Percentiles rank a stretch among this genome's conserved stretches.
Conservation (phyloP, 2,329 filamentous ascomycete genomes). For the Corinectria fuckeliana region DNA sequence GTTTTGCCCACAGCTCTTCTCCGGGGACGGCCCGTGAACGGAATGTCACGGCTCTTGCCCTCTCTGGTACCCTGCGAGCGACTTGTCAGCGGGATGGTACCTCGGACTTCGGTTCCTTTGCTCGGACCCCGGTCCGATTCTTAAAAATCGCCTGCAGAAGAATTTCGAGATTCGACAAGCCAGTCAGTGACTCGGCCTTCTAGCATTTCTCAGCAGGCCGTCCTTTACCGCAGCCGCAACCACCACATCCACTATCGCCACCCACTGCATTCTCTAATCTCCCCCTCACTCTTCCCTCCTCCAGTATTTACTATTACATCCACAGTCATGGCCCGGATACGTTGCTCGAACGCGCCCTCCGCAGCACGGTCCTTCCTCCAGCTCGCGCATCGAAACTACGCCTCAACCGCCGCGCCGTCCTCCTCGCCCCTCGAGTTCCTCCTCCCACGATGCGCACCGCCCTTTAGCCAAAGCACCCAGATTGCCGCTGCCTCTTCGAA, state of each 20-base stretch:
- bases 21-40: background rate
- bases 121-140: constrained; percentile 22
- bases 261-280: constrained; percentile 9
- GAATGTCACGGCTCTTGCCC: constrained; percentile 15
- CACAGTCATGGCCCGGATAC: constrained; percentile 42
- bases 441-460: constrained; percentile 41
- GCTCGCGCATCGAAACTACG: constrained; percentile 46
- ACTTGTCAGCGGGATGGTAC: constrained; percentile 1
- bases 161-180: constrained; percentile 33
- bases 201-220: constrained; percentile 39
- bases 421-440: constrained; percentile 48
- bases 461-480: constrained; percentile 14
- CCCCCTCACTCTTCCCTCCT: background rate
- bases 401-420: constrained; percentile 34
- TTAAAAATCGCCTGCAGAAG: constrained; percentile 11
- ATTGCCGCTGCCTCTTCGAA: background rate
- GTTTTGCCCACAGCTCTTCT: constrained; percentile 21
- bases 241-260: constrained; percentile 16
- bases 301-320: background rate
- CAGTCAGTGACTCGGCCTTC: constrained; percentile 28
- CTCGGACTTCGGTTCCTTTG: constrained; percentile 22
- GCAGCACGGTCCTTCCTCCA: constrained; percentile 51
- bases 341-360: constrained; percentile 49
- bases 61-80: constrained; percentile 20
- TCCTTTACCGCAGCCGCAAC: constrained; percentile 28